Evolutionary conservation across 768 basidiomycete species (phyloP), one percentile per base, ranked within the genome.

Genomic region (Lyophyllum decastes): DNA sequence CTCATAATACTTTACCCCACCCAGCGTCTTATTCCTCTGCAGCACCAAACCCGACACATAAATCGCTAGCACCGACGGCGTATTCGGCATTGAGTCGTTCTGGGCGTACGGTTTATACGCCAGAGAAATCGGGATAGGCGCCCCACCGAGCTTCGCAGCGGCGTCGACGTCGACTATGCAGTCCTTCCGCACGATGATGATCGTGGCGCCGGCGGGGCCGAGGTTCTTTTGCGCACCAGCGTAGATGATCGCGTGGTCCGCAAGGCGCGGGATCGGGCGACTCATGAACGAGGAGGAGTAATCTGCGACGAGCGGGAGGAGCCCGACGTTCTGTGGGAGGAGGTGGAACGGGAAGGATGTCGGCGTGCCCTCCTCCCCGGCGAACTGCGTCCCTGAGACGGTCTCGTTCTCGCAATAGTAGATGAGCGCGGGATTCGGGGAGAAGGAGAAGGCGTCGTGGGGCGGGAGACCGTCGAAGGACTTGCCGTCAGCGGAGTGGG

Each of bases 361-460:
- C 5, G 84, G 76, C 0, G 40, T 0, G n/a, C 74, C 72, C 56
- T 86, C 82, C 51, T 78, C 69, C 2, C 88, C 77, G 76, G 61
- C 40, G 26, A 92, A 98, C 76, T 98, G 89, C 47, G 95, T 89
- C 43, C 97, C 97, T 64, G 96, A 89, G 57, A 98, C 90, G 14
- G 97, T 99, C 78, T 99, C 97, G 79, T 99, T 99, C 72, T 97
- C 97, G 82, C 97, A 99, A 77, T 97, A 98, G 77, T 96, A 98
- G 58, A 98, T 88, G 64, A 95, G 82, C 25, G 91, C 95, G 14
- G 96, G 88, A 68, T 87, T 82, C n/a, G 73, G 61, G 8, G 90
- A 89, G 77, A 98, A 94, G 10, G 73, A 69, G 82, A 90, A 98
- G 52, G 82, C 80, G 53, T 78, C 73, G 68, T 84, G 86, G 11